Conservation (phyloP, 73 alveolate genomes). For the Uronychia setigera region DNA sequence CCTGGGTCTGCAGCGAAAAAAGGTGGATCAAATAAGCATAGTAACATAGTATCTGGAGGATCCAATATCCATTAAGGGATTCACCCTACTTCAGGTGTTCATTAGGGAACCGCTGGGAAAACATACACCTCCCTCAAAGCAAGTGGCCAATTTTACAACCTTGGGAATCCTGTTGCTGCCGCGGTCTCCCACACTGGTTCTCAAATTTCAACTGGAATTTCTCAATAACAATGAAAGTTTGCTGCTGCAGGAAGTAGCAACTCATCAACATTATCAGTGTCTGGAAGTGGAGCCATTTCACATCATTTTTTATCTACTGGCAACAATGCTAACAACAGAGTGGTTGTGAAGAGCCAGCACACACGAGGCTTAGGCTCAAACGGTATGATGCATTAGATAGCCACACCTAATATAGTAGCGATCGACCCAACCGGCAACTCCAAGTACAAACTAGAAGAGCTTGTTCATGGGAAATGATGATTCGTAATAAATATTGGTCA, state of each 20-base stretch:
- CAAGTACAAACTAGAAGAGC: background rate
- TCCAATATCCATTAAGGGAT: background rate
- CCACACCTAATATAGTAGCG: background rate
- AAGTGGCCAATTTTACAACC: background rate
- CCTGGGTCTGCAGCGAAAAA: background rate
- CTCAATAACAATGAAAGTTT: background rate
- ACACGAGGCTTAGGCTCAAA: too few species aligned
- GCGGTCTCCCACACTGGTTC: background rate
- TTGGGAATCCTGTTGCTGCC: background rate
- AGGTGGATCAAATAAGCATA: background rate
- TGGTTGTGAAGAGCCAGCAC: background rate
- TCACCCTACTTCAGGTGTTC: too few species aligned
- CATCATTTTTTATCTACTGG: background rate
- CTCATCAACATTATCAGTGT: background rate
- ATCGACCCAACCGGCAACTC: background rate
- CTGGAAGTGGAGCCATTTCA: background rate
- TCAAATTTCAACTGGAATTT: background rate
- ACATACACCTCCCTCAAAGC: conserved; percentile 1
- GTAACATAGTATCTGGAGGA: background rate
- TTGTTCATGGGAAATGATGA: background rate
- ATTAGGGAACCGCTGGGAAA: background rate
- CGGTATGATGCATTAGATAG: conserved; percentile 1
- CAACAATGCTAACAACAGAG: background rate
- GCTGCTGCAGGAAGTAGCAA: background rate
- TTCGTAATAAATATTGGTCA: too few species aligned